These are phyloP conservation scores for Paecilomyces niveus DNA, from an alignment of 2,329 filamentous ascomycete species.

Conservation along the genomic window DNA sequence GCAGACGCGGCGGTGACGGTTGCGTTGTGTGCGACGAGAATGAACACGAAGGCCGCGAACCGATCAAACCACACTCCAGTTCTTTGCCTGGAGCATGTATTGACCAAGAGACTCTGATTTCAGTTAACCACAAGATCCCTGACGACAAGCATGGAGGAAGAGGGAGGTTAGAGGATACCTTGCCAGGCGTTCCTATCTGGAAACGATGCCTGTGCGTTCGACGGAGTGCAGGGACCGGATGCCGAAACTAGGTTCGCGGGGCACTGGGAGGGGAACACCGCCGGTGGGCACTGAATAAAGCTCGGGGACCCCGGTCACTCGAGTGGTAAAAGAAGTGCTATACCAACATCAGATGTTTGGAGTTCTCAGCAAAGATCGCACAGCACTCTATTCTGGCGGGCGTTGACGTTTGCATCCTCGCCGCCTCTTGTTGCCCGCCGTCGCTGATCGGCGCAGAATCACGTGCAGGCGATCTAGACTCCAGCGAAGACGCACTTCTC, in stretches of 20 bases:
- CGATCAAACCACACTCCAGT: background rate
- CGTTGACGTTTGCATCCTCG: background rate
- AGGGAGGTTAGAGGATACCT: background rate
- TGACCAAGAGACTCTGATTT: background rate
- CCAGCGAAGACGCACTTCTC: background rate
- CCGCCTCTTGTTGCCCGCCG: background rate
- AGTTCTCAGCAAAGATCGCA: background rate
- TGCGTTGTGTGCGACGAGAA: constrained; percentile 25
- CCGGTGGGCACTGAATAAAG: background rate
- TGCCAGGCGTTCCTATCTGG: background rate
- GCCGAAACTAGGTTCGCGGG: background rate
- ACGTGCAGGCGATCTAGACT: background rate
- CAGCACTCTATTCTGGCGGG: background rate
- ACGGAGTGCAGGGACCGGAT: background rate
- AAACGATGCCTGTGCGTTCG: background rate
- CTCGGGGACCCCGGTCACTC: background rate
- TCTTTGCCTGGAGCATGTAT: background rate
- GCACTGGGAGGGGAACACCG: background rate
- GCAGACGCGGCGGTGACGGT: constrained; percentile 20
- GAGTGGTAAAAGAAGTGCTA: background rate
- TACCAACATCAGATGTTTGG: background rate
- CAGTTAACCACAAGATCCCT: background rate
- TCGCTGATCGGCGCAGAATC: background rate
- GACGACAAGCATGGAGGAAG: background rate
- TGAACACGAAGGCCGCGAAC: constrained; percentile 11